Conservation (phyloP, 2,329 filamentous ascomycete genomes). For the Aureobasidium pullulans region DNA sequence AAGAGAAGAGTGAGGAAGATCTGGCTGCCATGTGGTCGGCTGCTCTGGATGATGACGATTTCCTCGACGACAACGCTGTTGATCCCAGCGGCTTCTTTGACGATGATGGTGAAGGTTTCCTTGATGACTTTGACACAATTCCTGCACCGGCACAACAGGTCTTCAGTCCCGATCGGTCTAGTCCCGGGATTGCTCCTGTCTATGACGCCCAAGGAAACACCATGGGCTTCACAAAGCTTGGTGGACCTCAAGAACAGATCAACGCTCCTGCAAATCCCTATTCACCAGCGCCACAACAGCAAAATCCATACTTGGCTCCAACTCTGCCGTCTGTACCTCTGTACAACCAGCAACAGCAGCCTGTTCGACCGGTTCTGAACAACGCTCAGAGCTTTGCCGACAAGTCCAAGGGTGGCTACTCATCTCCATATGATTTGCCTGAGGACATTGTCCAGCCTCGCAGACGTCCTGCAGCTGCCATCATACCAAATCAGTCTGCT, state of each 20-base stretch:
- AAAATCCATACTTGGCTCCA: slow-evolving; percentile 29
- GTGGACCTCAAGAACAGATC: slow-evolving; percentile 3
- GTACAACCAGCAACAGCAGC: slow-evolving; percentile 12
- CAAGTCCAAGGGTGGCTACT: slow-evolving; percentile 85
- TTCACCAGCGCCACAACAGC: slow-evolving; percentile 21
- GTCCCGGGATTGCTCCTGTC: slow-evolving; percentile 10
- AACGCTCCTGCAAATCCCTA: slow-evolving; percentile 7
- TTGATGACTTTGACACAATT: slow-evolving; percentile 54
- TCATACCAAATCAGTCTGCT: slow-evolving; percentile 28
- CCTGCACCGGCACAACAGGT: neutral
- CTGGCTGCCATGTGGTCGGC: slow-evolving; percentile 77
- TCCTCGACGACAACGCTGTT: slow-evolving; percentile 58
- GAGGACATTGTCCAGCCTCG: slow-evolving; percentile 72
- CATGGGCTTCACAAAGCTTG: slow-evolving; percentile 10
- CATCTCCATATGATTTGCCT: slow-evolving; percentile 90
- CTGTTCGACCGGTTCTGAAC: slow-evolving; percentile 4
- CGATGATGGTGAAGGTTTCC: slow-evolving; percentile 78
- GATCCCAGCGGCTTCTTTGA: slow-evolving; percentile 63
- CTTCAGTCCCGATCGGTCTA: neutral
- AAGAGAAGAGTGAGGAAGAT: slow-evolving; percentile 45
- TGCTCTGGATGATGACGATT: slow-evolving; percentile 62
- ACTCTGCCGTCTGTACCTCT: neutral
- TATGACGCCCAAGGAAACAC: slow-evolving; percentile 5
- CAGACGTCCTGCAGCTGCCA: slow-evolving; percentile 44
- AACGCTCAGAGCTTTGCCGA: slow-evolving; percentile 71